Base-by-base conservation (phyloP, 306 rosid genomes). In the Fragaria ananassa region DNA sequence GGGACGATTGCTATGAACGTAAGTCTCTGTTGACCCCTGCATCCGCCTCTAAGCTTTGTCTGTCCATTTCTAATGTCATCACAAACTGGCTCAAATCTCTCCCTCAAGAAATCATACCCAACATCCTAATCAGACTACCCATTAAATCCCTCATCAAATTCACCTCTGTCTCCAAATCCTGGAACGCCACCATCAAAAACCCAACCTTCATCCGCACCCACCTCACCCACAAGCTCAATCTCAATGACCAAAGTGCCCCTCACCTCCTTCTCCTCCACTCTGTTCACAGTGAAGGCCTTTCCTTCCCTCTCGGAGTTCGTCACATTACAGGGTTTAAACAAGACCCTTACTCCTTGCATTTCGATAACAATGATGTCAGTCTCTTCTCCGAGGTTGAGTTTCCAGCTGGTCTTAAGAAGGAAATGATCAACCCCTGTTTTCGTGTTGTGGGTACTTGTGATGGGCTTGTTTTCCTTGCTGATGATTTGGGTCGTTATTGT, bases 131-230 rank as follows among this genome's bases (percentile, higher is more conserved):
- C 10, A 12, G 66, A 27, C 66, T 61, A 5, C 66, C 66, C 17
- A 27, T 60, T 9, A 27, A 60, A 27, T 60, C 65, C 39, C 15
- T 60, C 9, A 5, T 60, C 65, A 27, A 0, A 29, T 70, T 51
- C 74, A 47, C 25, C 58, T 27, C 60, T 2, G 74, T 69, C 21
- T 69, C 13, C 58, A 69, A 69, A 39, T 5, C 74, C 2, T 69
- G 74, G 74, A 69, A 41, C 2, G 17, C 60, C 10, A 5, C 19
- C 10, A 51, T 71, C 63, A 35, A 18, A 34, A 3, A n/a, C 63
- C 19, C 23, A 18, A 34, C 13, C 12, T 51, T 71, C 0, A 71
- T 71, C 23, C 49, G 10, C 3, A 5, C 47, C 47, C 63, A 50
- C n/a, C 62, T 70, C 61, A 71, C 37, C 47, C 63, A 39, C 54